Base-by-base conservation (phyloP, 2,329 filamentous ascomycete genomes). In the Fusarium vanettenii region DNA sequence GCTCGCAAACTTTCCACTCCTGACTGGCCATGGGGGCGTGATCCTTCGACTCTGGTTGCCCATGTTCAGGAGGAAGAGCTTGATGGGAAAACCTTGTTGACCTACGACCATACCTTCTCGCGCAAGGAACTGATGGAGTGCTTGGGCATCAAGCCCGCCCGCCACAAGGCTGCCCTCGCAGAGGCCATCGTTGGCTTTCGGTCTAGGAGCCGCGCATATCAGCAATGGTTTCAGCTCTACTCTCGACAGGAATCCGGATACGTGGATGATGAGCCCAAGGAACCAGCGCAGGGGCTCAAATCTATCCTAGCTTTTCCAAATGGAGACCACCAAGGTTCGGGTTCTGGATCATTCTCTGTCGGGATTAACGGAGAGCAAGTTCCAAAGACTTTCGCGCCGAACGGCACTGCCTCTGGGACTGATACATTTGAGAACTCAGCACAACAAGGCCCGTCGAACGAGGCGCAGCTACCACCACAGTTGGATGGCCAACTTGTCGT, bases 71-170 rank as follows among this genome's bases (percentile, higher is more conserved):
- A 92, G 1, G 87, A 94, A 64, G 87, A 91, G 9, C 85, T 96
- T 6, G 90, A 92, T 64, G 94, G 94, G 2, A 86, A 89, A 52
- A 86, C 88, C 0, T 85, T 95, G 0, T 84, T 96, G 1, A 89
- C 88, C 0, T 87, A 83, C 27, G 85, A 88, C 37, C 85, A 92
- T 13, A 82, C 88, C 25, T 84, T 85, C 43, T 83, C 85, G 1
- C 82, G 91, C 16, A 81, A 85, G 14, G 86, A 91, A 37, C 80
- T 91, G 16, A 86, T 85, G 73, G 71, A 81, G 4, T 88, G 89
- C 8, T 85, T 94, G 20, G 88, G 86, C 1, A 84, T 95, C 64
- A 87, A 81, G 43, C 86, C 87, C 5, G 81, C 91, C 22, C 89
- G 89, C 3, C 89, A 92, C 71, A 89, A 90, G 67, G 84, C 85